Evolutionary conservation across 495 filamentous ascomycete genomes (phyloP), one percentile per base, ranked within the genome.

Genomic region (Echria macrotheca): DNA sequence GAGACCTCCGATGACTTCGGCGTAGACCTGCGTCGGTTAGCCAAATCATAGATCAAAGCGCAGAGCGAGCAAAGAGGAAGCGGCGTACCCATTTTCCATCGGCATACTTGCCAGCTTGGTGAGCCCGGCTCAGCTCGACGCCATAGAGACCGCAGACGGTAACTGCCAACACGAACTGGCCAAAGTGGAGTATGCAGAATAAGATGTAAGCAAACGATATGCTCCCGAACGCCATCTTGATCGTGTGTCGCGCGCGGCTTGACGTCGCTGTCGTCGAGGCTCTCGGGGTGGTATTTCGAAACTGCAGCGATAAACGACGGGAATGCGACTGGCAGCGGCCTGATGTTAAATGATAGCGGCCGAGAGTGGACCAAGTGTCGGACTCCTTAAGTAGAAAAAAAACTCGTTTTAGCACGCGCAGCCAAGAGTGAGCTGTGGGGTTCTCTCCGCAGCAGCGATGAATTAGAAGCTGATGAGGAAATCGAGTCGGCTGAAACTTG

Each of bases 121-220:
- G 65, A 7, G 85, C 81, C 38, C 75, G 63, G 47, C 78, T 66
- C 8, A 94, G 69, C 58, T 93, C 85, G 26, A 71, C 60, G 46
- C 83, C 86, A 62, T 96, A 96, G 26, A 96, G 80, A 4, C 82
- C 89, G 51, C 82, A 78, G 48, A 93, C 86, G 0, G 82, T 74
- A 39, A 95, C 58, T 15, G 81, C 87, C 52, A 94, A 72, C 54
- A 84, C 70, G 60, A 95, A 81, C 56, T 91, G 84, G 37, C 79
- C 60, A 67, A 87, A 74, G 59, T 88, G 84, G 0, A 86, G 67
- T 43, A 73, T 28, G 12, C 77, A 64, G 52, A 76, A 76, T 46
- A 64, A 52, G 53, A 73, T 41, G 54, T 75, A 72, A 63, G 66
- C 57, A 59, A 35, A 33, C 2, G 64, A 42, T 47, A 68, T 44